Evolutionary conservation across 225 moss, liverwort and hornwort genomes (phyloP), one percentile per base, ranked within the genome.

Genomic region (Pseudoscleropodium purum): DNA sequence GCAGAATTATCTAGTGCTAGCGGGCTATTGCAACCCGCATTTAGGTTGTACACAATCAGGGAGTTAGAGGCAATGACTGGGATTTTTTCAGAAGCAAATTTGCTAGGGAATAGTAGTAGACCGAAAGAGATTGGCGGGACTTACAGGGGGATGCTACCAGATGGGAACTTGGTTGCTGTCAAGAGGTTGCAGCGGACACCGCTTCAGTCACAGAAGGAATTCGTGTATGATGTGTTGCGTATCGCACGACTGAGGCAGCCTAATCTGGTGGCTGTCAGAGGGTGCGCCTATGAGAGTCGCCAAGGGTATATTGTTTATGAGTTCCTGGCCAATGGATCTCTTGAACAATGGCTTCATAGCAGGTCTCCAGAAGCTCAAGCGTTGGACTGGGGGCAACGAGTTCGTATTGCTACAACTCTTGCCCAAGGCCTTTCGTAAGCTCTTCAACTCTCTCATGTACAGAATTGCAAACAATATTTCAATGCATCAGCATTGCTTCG

Each of bases 371-470:
- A 92, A 51, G 90, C 90, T 72, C 92, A 92, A 69, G 89, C 94
- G 69, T 91, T 98, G 65, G 97, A 97, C 88, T 98, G 98, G 98
- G 88, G 91, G 18, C 94, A 94, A 51, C 95, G 98, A 85, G 94
- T 98, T 59, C 97, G 94, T 79, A 97, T 98, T 81, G 98, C 98
- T 37, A 96, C 93, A 2, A 96, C 96, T 73, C 95, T 97, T 61
- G 98, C 98, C 49, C 91, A 97, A 89, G 93, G 94, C 88, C 94
- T 98, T 79, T 93, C 98, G 98, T 98, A 92, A 97, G 98, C 69
- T 77, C 45, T 17, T 43, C 5, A 34, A 37, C 69, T 24, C 17
- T 72, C n/a, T 36, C 61, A 8, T 21, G 2, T 11, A 27, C 45
- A 4, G 11, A 25, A 52, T 25, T 66, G 52, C 15, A 13, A 78